Percentiles rank a stretch among this genome's conserved stretches.
These are phyloP conservation scores for Choanephora cucurbitarum DNA, from an alignment of 371 early-diverging fungal genomes.

Conservation along the genomic window DNA sequence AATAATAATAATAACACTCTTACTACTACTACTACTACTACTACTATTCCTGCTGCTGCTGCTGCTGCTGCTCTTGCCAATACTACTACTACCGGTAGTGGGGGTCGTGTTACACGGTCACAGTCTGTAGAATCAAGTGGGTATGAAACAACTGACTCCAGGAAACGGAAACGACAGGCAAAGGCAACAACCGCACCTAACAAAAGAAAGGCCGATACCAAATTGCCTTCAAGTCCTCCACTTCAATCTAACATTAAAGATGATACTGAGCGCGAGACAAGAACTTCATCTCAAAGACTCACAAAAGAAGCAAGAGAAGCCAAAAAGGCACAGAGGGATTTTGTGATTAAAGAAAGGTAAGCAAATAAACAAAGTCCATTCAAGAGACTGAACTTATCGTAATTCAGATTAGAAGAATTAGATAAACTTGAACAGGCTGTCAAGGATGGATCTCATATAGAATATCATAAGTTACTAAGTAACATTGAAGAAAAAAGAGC, in stretches of 20 bases:
- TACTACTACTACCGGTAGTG: conserved; percentile 4
- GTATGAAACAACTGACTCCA: conserved; percentile 22
- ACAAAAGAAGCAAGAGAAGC: conserved; percentile 30
- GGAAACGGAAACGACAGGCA: conserved; percentile 24
- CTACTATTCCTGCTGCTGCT: background rate
- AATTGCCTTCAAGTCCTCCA: background rate
- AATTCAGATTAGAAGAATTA: conserved; percentile 32
- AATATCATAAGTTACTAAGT: conserved; percentile 28
- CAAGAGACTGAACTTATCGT: background rate
- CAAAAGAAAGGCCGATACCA: conserved; percentile 19
- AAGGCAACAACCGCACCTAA: conserved; percentile 5
- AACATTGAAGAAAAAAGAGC: conserved; percentile 28
- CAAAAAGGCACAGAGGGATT: conserved; percentile 28
- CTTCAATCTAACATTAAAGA: conserved; percentile 11
- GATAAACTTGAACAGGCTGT: conserved; percentile 33
- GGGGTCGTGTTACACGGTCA: conserved; percentile 26
- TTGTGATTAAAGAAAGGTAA: conserved; percentile 29
- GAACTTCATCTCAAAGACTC: conserved; percentile 19
- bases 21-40: no score
- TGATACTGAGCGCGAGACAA: conserved; percentile 31
- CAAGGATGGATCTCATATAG: conserved; percentile 31
- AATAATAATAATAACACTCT: conserved; percentile 3
- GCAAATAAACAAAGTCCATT: background rate
- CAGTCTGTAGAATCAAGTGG: conserved; percentile 33
- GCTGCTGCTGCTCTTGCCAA: no score